A percentile compares a stretch with the other conserved stretches of the same genome.
These are phyloP conservation scores for Schizonepeta tenuifolia DNA, from an alignment of 257 asterid genomes.

Conservation along the genomic window DNA sequence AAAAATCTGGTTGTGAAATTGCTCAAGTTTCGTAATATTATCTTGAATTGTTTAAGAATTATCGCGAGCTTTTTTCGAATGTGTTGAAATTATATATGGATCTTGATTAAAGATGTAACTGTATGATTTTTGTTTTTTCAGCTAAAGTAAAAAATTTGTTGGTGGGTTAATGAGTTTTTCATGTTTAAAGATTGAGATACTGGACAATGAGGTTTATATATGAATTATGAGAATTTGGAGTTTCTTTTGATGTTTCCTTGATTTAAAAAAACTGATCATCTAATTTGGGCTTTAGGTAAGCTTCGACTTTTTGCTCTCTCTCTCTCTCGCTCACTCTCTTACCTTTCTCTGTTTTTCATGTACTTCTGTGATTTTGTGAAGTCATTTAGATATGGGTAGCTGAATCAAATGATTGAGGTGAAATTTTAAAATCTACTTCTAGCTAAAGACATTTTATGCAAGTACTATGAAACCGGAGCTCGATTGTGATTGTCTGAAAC, in stretches of 20 bases:
- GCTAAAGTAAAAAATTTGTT: constrained; percentile 1
- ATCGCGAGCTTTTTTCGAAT: constrained; percentile 27
- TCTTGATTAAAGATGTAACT: constrained; percentile 22
- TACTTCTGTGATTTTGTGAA: constrained; percentile 6
- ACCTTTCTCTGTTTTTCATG: background rate
- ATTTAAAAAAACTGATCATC: constrained; percentile 5
- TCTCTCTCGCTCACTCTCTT: background rate
- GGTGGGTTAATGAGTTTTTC: constrained; percentile 18
- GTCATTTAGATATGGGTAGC: background rate
- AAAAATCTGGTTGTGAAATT: background rate
- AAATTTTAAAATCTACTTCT: background rate
- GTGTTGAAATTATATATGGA: constrained; percentile 31
- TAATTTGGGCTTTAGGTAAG: constrained; percentile 30
- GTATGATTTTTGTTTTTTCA: constrained; percentile 5
- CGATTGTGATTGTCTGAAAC: constrained; percentile 10
- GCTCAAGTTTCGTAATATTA: background rate
- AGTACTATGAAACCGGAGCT: background rate
- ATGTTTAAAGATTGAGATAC: constrained; percentile 22
- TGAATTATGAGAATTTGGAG: constrained; percentile 2
- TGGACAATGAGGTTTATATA: constrained; percentile 17
- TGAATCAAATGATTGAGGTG: constrained; percentile 14
- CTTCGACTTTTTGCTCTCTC: background rate
- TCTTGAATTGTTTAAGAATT: constrained; percentile 15
- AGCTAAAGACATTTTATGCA: background rate
- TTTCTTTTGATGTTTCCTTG: background rate